Conservation (phyloP, 352 stramenopile genomes). For the Plasmopara halstedii region DNA sequence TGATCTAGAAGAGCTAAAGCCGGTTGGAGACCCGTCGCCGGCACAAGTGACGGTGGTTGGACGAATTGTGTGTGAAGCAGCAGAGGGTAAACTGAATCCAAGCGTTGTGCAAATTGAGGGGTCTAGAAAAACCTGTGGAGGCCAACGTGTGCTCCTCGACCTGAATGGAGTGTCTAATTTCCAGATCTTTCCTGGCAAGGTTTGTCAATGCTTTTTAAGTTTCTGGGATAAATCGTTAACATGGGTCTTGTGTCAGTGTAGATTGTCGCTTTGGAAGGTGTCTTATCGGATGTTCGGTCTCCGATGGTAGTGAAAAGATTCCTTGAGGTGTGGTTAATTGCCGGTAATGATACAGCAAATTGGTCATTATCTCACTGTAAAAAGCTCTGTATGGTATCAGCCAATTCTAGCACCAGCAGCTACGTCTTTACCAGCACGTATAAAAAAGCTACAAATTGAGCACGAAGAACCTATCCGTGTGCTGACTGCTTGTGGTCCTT, state of each 20-base stretch:
- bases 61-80: slow-evolving; percentile 75
- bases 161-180: slow-evolving; percentile 60
- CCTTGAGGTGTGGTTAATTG: slow-evolving; percentile 39
- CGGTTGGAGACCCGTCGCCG: slow-evolving; percentile 65
- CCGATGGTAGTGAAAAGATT: slow-evolving; percentile 74
- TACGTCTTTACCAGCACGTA: slow-evolving; percentile 31
- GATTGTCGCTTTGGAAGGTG: slow-evolving; percentile 75
- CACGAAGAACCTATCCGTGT: slow-evolving; percentile 55
- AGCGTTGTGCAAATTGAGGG: slow-evolving; percentile 80
- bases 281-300: slow-evolving; percentile 60
- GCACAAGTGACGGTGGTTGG: slow-evolving; percentile 71
- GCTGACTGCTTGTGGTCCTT: slow-evolving; percentile 90
- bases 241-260: slow-evolving; percentile 10
- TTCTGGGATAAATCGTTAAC: slow-evolving; percentile 4
- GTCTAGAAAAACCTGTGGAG: slow-evolving; percentile 72
- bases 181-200: slow-evolving; percentile 79
- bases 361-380: not conserved
- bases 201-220: slow-evolving; percentile 11
- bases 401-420: slow-evolving; percentile 50
- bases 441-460: slow-evolving; percentile 44
- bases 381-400: slow-evolving; percentile 15
- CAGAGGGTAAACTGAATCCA: slow-evolving; percentile 76
- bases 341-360: not conserved
- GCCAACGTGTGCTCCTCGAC: slow-evolving; percentile 71
- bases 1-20: slow-evolving; percentile 52